phyloP scores from a whole-genome alignment of 495 filamentous ascomycete species.

The Podospora bellae-mahoneyi region DNA sequence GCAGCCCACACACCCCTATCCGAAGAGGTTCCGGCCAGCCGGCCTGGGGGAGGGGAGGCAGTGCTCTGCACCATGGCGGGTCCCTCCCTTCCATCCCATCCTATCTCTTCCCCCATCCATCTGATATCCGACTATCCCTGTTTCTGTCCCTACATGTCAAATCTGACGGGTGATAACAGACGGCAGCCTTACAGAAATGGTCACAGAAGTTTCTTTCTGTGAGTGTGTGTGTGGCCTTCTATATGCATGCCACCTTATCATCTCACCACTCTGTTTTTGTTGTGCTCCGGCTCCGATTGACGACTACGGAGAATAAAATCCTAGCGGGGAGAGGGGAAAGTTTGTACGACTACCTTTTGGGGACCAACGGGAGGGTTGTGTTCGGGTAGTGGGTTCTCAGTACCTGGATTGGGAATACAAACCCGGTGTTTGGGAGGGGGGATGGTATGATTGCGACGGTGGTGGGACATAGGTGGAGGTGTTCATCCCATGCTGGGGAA shows the following conservation, averaged over 20 bases:
- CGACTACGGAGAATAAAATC: not conserved
- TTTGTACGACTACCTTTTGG: slow-evolving; percentile 17
- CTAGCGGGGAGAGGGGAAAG: not conserved
- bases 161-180: not conserved
- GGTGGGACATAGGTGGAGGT: too few relatives aligned
- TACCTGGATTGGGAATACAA: not conserved
- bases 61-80: too few relatives aligned
- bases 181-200: not conserved
- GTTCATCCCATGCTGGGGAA: too few relatives aligned
- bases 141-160: not conserved
- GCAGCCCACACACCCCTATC: not conserved
- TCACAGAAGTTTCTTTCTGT: not conserved
- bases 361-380: too few relatives aligned
- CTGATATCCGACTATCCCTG: not conserved
- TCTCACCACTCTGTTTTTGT: not conserved
- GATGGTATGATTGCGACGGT: too few relatives aligned
- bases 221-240: not conserved
- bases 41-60: too few relatives aligned
- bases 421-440: not conserved
- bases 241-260: not conserved
- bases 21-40: not conserved
- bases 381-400: too few relatives aligned
- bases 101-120: not conserved
- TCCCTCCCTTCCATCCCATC: too few relatives aligned
- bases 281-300: not conserved